Evolutionary conservation across 1,139 yeast species (phyloP), one percentile per base, ranked within the genome.

Genomic region (Sugiyamaella japonica): DNA sequence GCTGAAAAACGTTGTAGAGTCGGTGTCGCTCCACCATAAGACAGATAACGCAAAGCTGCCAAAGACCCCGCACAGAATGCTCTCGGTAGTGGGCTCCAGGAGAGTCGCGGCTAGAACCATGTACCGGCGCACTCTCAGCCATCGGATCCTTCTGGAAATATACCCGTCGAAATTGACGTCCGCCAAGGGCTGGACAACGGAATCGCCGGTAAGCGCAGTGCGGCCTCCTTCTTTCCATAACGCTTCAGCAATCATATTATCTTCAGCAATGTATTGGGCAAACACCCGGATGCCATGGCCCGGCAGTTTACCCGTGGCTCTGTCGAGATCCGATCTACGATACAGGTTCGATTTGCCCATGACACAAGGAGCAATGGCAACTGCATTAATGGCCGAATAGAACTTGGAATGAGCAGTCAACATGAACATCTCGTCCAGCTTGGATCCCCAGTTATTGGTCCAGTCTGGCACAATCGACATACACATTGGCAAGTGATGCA

Each of bases 261-360:
- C 97, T 66, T 89, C 97, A 2, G 96, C 96, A 65, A 90, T 89
- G 68, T 85, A 90, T 57, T 84, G 76, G 7, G 96, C 83, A 70
- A 90, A 89, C 59, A 83, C 81, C 55, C 83, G 78, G 52, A 90
- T 76, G 0, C 96, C 95, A n/a, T 53, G 52, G 8, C 63, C 61
- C 6, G 56, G 28, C 1, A 52, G 53, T 28, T 48, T 48, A 12
- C 40, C 45, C 17, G 56, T 51, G 0, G 95, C 84, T 20, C 61
- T 63, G 68, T 88, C 95, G 41, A 89, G 70, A 54, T 82, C 89
- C 1, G 89, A 81, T 48, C 82, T 76, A 17, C 95, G 75, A 68
- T 87, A 89, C 48, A 89, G 66, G 67, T 89, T 89, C 20, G 95
- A 86, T 68, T 90, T 89, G n/a, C 97, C 97, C 75, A 87, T 89